Conservation (phyloP, 495 filamentous ascomycete genomes). For the Amniculicola lignicola region DNA sequence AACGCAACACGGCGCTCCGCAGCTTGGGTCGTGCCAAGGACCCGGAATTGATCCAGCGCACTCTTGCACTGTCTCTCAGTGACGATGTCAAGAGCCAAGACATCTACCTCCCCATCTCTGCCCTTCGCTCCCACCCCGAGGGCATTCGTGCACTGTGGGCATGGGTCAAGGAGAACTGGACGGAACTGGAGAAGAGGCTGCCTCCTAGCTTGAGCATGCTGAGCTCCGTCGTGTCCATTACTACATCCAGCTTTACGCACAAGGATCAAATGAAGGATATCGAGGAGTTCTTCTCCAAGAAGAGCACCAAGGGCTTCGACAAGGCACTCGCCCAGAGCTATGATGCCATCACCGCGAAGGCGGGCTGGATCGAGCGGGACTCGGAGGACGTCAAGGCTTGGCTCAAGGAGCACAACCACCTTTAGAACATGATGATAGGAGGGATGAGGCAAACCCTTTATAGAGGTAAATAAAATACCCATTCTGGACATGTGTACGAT, state of each 20-base stretch:
- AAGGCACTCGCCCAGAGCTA: slow-evolving; percentile 59
- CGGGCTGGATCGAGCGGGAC: slow-evolving; percentile 62
- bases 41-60: slow-evolving; percentile 75
- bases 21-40: slow-evolving; percentile 75
- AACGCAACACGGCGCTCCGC: slow-evolving; percentile 93
- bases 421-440: too few species aligned
- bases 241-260: slow-evolving; percentile 75
- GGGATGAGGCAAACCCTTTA: too few species aligned
- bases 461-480: too few species aligned
- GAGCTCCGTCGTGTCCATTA: slow-evolving; percentile 77
- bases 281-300: slow-evolving; percentile 73
- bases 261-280: slow-evolving; percentile 71
- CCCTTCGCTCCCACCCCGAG: slow-evolving; percentile 70
- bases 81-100: slow-evolving; percentile 93
- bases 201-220: slow-evolving; percentile 83
- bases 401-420: slow-evolving; percentile 58
- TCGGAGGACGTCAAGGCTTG: slow-evolving; percentile 57
- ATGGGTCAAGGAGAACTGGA: slow-evolving; percentile 88
- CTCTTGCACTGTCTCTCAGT: slow-evolving; percentile 69
- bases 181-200: slow-evolving; percentile 68
- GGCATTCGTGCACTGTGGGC: slow-evolving; percentile 78
- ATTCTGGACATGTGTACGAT: too few species aligned
- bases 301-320: slow-evolving; percentile 71
- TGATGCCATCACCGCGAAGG: slow-evolving; percentile 59
- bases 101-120: slow-evolving; percentile 81